phyloP scores from a whole-genome alignment of 148 eudicot species.

The Drosera capensis region DNA sequence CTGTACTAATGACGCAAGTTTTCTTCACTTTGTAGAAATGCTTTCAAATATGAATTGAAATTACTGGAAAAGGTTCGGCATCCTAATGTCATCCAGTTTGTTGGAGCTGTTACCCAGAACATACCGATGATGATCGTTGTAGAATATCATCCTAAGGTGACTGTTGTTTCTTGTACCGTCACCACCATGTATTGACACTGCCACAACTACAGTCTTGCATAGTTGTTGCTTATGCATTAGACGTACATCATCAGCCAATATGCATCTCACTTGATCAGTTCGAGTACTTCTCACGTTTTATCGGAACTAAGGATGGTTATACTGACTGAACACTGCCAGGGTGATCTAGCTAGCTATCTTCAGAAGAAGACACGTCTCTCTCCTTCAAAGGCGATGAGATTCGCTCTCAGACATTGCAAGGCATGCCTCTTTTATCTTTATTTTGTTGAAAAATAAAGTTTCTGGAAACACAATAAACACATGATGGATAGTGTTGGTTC shows the following conservation, averaged over 20 bases:
- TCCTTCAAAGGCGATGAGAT: constrained; percentile 69
- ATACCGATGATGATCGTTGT: constrained; percentile 95
- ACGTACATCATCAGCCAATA: too few relatives aligned
- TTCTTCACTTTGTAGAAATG: constrained; percentile 42
- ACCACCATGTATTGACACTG: background rate
- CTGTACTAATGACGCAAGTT: constrained; percentile 2
- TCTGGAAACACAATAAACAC: background rate
- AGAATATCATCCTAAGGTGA: constrained; percentile 73
- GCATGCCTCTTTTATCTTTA: constrained; percentile 18
- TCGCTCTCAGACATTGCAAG: constrained; percentile 95
- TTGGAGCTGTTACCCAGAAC: constrained; percentile 99
- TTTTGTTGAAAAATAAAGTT: background rate
- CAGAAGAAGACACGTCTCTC: constrained; percentile 80
- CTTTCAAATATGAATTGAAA: constrained; percentile 78
- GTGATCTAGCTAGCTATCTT: constrained; percentile 76
- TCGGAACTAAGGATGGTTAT: background rate
- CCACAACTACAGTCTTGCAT: background rate
- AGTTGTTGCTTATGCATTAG: background rate
- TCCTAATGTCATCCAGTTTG: constrained; percentile 95
- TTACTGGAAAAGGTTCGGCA: constrained; percentile 89
- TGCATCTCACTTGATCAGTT: too few relatives aligned
- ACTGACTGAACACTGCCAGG: constrained; percentile 30
- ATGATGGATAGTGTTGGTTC: constrained; percentile 3
- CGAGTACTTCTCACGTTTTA: too few relatives aligned
- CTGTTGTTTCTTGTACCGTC: constrained; percentile 2